Evolutionary conservation across 176 grass and related monocot genomes (phyloP), one percentile per base, ranked within the genome.

Genomic region (Saccharum officinarum): DNA sequence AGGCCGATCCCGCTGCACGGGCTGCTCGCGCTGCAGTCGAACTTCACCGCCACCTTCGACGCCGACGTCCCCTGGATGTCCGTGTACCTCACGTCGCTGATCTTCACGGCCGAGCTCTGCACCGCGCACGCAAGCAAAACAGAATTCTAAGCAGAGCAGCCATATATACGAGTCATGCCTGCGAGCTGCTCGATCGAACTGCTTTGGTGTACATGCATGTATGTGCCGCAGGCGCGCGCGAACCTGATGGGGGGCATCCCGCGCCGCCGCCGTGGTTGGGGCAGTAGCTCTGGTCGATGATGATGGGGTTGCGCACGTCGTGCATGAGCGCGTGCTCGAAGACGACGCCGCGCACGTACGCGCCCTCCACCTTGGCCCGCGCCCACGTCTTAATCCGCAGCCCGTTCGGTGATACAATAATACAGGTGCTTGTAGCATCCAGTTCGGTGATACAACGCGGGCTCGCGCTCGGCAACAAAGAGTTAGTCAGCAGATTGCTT

Each of bases 381-480:
- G 64, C 93, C 93, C 93, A 92, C 69, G 88, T 89, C 80, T 95
- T 95, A 73, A 95, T 95, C 64, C 88, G 87, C 18, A 92, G 62
- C 39, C 90, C 90, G 11, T 95, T 95, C 34, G 4, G 9, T 42
- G 46, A 31, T 26, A 57, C 36, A 59, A 3, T 33, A 33, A 36
- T n/a, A 4, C 13, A 16, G 23, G 25, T 55, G 33, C 20, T 68
- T 30, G 62, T 4, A 3, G 20, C 33, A 26, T 7, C 5, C 39
- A 44, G 38, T 16, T 30, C 2, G 25, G 36, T 77, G 83, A 68
- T 70, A 50, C 83, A 28, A 14, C 31, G 9, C 15, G 47, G 0
- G 52, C 40, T 22, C 6, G 3, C 44, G 44, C 73, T 55, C 45
- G 9, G 73, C 72, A 49, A 38, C 37, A 38, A 54, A 17, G 52